Percentiles rank a stretch among this genome's conserved stretches.
Conservation (phyloP, 306 rosid species). For the Inga oerstediana region DNA sequence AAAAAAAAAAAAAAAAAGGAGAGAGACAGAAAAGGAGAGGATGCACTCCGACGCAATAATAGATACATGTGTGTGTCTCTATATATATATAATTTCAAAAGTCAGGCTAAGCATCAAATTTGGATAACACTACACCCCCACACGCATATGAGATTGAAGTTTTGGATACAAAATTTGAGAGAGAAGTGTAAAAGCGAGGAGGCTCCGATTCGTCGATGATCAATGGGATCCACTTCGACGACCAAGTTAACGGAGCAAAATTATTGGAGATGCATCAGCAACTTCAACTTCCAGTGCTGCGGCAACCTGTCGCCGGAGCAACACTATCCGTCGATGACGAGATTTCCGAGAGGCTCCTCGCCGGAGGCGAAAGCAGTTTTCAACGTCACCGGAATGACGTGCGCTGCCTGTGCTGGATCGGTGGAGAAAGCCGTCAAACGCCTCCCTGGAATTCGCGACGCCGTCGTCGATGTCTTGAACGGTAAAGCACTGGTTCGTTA, state of each 20-base stretch:
- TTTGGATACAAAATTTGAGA: background rate
- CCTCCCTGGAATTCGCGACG: constrained; percentile 70
- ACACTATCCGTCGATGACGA: constrained; percentile 67
- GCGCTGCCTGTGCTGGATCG: constrained; percentile 79
- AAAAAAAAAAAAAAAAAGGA: too few relatives aligned
- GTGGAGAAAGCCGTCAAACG: constrained; percentile 77
- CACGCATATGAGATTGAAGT: background rate
- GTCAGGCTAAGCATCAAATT: background rate
- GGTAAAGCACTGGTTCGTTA: constrained; percentile 62
- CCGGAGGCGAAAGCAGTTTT: constrained; percentile 49
- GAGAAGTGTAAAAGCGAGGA: too few relatives aligned
- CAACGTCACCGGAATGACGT: constrained; percentile 67
- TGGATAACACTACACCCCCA: background rate
- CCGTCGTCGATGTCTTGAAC: constrained; percentile 72
- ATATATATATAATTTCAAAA: too few relatives aligned
- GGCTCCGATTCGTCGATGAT: background rate
- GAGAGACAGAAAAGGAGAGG: too few relatives aligned
- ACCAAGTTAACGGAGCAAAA: background rate
- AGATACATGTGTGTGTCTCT: too few relatives aligned
- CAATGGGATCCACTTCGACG: background rate
- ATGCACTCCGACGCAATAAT: too few relatives aligned
- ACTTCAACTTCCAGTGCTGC: background rate
- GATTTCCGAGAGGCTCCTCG: constrained; percentile 41
- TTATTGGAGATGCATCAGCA: background rate
- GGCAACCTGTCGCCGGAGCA: constrained; percentile 47